Percentiles rank a stretch among this genome's conserved stretches.
Conservation (phyloP, 768 basidiomycete species). For the Lenzites betulinus region DNA sequence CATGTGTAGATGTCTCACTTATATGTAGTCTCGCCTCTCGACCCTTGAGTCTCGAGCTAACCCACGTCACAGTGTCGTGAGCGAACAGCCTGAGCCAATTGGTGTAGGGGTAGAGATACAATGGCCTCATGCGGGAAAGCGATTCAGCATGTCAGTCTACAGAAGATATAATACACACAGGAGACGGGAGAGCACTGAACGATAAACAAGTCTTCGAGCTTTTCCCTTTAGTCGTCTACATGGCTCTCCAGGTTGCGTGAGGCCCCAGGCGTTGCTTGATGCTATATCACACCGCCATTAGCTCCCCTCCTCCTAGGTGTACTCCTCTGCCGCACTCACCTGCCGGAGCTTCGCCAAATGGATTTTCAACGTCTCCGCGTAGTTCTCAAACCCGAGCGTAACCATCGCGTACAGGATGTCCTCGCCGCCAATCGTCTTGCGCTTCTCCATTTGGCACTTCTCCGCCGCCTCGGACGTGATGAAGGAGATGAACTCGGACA, state of each 20-base stretch:
- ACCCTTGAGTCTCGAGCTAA: no score
- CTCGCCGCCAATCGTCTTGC: slow-evolving; percentile 97
- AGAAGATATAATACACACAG: slow-evolving; percentile 15
- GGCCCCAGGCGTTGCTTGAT: slow-evolving; percentile 17
- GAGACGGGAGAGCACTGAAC: not conserved
- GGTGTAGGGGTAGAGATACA: not conserved
- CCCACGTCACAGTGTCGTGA: no score
- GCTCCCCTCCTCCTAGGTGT: not conserved
- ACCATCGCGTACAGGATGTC: slow-evolving; percentile 96
- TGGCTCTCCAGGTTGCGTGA: slow-evolving; percentile 6
- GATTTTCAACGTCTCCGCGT: slow-evolving; percentile 89
- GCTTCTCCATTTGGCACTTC: slow-evolving; percentile 91
- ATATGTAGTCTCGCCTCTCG: no score
- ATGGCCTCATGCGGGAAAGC: not conserved
- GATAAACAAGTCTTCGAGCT: not conserved
- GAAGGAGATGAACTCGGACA: slow-evolving; percentile 97
- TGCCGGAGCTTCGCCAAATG: slow-evolving; percentile 89
- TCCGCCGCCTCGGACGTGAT: slow-evolving; percentile 97
- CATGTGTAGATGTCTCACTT: no score
- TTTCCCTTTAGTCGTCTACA: slow-evolving; percentile 5
- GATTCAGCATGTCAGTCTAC: slow-evolving; percentile 11
- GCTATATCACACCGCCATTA: not conserved
- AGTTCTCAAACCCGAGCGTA: slow-evolving; percentile 91
- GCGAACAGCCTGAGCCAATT: no score
- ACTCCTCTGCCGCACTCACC: slow-evolving; percentile 41